A percentile compares a stretch with the other conserved stretches of the same genome.
Evolutionary conservation across 2,329 filamentous ascomycete species (phyloP).

Genomic region (Fusarium liriodendri): DNA sequence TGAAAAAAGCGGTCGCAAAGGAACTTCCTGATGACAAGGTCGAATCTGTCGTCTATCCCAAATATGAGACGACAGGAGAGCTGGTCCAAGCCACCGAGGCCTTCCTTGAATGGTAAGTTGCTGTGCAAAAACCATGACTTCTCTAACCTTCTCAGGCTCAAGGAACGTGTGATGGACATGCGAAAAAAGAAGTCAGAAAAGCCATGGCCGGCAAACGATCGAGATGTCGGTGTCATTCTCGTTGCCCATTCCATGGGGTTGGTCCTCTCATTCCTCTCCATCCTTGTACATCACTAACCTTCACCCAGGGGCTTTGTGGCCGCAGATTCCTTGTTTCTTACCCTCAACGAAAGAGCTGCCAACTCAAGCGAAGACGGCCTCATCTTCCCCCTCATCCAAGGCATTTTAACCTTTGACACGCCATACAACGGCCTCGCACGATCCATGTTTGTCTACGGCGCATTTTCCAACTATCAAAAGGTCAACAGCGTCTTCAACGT

Average conservation of each 20-base stretch:
- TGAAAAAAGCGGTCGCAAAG: slow-evolving; percentile 68
- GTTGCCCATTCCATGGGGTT: slow-evolving; percentile 86
- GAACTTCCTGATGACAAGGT: slow-evolving; percentile 71
- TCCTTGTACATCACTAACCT: slow-evolving; percentile 1
- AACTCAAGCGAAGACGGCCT: slow-evolving; percentile 52
- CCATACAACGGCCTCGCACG: slow-evolving; percentile 77
- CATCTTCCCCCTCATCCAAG: slow-evolving; percentile 85
- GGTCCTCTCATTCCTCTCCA: slow-evolving; percentile 15
- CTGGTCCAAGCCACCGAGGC: slow-evolving; percentile 60
- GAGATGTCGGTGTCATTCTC: slow-evolving; percentile 82
- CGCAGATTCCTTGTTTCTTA: slow-evolving; percentile 80
- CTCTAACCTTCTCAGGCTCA: slow-evolving; percentile 66
- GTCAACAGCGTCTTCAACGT: slow-evolving; percentile 67
- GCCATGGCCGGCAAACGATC: slow-evolving; percentile 82
- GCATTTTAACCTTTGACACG: slow-evolving; percentile 85
- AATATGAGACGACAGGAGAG: slow-evolving; percentile 79
- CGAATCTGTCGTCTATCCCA: slow-evolving; percentile 73
- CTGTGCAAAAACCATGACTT: too few species aligned
- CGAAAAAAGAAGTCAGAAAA: slow-evolving; percentile 75
- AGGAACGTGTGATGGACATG: slow-evolving; percentile 83
- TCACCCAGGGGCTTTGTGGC: slow-evolving; percentile 77
- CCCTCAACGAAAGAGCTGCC: slow-evolving; percentile 71
- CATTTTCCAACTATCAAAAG: slow-evolving; percentile 69
- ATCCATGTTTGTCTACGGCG: slow-evolving; percentile 70
- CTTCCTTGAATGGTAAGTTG: slow-evolving; percentile 59